Percentiles rank a stretch among this genome's conserved stretches.
phyloP scores from a whole-genome alignment of 202 grass and related monocot species.

The Setaria viridis region DNA sequence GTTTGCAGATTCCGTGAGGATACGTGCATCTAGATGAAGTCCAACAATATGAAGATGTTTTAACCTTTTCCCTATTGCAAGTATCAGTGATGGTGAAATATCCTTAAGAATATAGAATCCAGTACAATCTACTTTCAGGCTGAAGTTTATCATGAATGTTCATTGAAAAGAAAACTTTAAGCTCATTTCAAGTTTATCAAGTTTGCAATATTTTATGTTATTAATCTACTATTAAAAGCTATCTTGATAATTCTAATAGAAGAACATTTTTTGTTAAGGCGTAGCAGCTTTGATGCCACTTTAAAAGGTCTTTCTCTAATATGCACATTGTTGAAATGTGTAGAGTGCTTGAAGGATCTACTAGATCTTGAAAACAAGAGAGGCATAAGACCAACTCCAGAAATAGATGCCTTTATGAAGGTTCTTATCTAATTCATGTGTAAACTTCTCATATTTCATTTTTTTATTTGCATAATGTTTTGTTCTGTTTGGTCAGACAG shows the following conservation, averaged over 20 bases:
- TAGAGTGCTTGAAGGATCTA: conserved; percentile 68
- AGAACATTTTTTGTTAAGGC: neutral
- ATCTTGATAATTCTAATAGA: neutral
- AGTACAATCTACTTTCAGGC: neutral
- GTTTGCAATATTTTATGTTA: neutral
- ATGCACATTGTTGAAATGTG: conserved; percentile 11
- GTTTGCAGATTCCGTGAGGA: conserved; percentile 8
- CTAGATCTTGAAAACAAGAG: conserved; percentile 60
- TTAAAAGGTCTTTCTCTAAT: conserved; percentile 12
- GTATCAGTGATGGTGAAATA: neutral
- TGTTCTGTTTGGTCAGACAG: conserved; percentile 45
- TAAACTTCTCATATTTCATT: conserved; percentile 10
- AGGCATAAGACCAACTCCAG: conserved; percentile 60
- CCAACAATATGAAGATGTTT: conserved; percentile 8
- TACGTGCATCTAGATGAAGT: neutral
- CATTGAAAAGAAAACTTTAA: neutral
- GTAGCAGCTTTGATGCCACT: neutral
- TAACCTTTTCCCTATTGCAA: neutral
- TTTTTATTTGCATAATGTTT: conserved; percentile 20
- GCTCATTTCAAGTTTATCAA: neutral
- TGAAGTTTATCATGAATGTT: neutral
- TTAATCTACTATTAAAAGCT: neutral
- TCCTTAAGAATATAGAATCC: neutral
- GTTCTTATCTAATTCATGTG: conserved; percentile 36
- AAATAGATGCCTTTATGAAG: conserved; percentile 93